A percentile compares a stretch with the other conserved stretches of the same genome.
Conservation (phyloP, 768 basidiomycete genomes). For the Mycena kentingensis region DNA sequence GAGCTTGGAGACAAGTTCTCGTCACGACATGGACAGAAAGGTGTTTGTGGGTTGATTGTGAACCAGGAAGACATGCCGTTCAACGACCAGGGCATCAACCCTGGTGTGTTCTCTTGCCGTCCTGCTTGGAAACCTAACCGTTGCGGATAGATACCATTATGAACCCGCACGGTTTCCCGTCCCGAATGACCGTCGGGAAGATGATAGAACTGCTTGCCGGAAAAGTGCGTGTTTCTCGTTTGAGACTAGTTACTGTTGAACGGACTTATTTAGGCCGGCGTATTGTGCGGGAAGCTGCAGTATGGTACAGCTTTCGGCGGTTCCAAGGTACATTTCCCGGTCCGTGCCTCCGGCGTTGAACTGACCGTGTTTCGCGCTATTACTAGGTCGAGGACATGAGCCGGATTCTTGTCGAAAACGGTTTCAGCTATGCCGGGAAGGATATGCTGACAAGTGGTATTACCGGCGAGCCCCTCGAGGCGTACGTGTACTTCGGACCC, state of each 20-base stretch:
- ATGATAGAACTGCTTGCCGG: conserved; percentile 98
- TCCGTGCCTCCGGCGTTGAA: background rate
- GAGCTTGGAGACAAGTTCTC: conserved; percentile 99
- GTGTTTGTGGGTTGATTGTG: conserved; percentile 97
- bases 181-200: conserved; percentile 99
- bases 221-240: conserved; percentile 55
- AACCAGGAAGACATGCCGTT: conserved; percentile 99
- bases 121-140: background rate
- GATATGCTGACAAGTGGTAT: conserved; percentile 99
- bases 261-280: conserved; percentile 68
- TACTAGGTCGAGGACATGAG: conserved; percentile 97
- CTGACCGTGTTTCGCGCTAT: conserved; percentile 10
- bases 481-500: conserved; percentile 98
- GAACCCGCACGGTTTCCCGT: conserved; percentile 99
- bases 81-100: conserved; percentile 95
- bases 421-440: conserved; percentile 98
- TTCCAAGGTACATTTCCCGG: conserved; percentile 67
- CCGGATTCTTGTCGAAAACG: conserved; percentile 89
- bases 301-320: conserved; percentile 98
- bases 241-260: background rate
- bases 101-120: conserved; percentile 52
- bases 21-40: conserved; percentile 97
- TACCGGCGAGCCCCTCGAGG: conserved; percentile 94
- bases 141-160: conserved; percentile 84
- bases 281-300: conserved; percentile 84